Base-by-base conservation (phyloP, 2,329 filamentous ascomycete genomes). In the Alternaria panax region DNA sequence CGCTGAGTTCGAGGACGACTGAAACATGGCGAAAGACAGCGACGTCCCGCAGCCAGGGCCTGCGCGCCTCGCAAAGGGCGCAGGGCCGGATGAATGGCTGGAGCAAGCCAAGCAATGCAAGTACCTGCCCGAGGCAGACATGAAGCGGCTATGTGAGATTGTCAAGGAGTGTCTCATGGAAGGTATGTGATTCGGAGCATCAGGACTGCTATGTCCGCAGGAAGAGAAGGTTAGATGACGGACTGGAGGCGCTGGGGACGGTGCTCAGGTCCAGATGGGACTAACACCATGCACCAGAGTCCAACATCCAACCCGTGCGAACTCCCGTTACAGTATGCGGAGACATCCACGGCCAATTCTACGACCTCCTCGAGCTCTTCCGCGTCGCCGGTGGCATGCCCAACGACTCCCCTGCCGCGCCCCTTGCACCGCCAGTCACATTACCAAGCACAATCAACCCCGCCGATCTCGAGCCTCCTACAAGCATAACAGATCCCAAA, bases 161-260 rank as follows among this genome's bases (percentile, higher is more conserved):
- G 95, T 98, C 62, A 99, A 99, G 83, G 95, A 98, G 81, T 96
- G 92, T 67, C 86, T 99, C 73, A 99, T 99, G 95, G 95, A 99
- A 85, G 92, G 92, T 95, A 78, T 69, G 82, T 57, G 11, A 22
- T 54, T 0, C 1, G 1, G 25, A n/a, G 11, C n/a, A 18, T 5
- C 12, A 2, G 7, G 28, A n/a, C 8, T 5, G 2, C 0, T 0
- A 25, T 2, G 20, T 20, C 16, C 12, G 2, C 1, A 20, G 9
- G 28, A 24, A 1, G 28, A 7, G 1, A n/a, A 11, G 45, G 27
- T 11, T n/a, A 22, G 7, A 18, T 20, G 14, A 20, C n/a, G 27
- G 16, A 27, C 0, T 20, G 7, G 18, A 9, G 8, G 36, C 18
- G 14, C 22, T 18, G 20, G 11, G 36, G 9, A 32, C 12, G 8